phyloP scores from a whole-genome alignment of 2,329 filamentous ascomycete genomes.

The Fusarium oxysporum region DNA sequence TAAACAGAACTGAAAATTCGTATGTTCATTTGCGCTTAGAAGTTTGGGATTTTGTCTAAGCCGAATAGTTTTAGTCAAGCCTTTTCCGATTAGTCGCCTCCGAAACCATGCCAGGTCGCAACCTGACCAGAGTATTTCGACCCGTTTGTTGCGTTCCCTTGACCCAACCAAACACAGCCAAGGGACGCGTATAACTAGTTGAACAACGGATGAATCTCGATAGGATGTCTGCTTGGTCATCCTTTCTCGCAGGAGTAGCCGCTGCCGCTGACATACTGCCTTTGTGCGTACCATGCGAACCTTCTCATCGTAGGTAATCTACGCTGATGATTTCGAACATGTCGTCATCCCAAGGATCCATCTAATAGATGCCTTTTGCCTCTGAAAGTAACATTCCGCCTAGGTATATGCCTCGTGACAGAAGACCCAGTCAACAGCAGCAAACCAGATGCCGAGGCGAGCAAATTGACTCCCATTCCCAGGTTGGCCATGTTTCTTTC shows the following conservation, averaged over 20 bases:
- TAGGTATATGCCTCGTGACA: constrained; percentile 9
- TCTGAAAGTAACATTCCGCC: not conserved
- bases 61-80: not conserved
- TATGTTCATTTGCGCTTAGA: not conserved
- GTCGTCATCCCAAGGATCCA: not conserved
- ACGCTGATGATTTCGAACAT: not conserved
- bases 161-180: not conserved
- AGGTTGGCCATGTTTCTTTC: not conserved
- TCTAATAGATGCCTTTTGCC: not conserved
- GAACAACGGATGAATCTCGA: not conserved
- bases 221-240: not conserved
- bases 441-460: constrained; percentile 15
- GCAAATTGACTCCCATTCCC: not conserved
- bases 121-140: not conserved
- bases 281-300: constrained; percentile 15
- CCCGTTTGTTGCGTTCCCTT: not conserved
- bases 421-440: not conserved
- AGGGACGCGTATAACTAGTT: not conserved
- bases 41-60: not conserved
- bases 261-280: not conserved
- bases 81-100: not conserved
- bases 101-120: not conserved
- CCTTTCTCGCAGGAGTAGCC: not conserved
- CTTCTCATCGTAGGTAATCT: not conserved
- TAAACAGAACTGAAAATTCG: not conserved